A percentile compares a stretch with the other conserved stretches of the same genome.
phyloP scores from a whole-genome alignment of 768 basidiomycete genomes.

The Mycena floridula region DNA sequence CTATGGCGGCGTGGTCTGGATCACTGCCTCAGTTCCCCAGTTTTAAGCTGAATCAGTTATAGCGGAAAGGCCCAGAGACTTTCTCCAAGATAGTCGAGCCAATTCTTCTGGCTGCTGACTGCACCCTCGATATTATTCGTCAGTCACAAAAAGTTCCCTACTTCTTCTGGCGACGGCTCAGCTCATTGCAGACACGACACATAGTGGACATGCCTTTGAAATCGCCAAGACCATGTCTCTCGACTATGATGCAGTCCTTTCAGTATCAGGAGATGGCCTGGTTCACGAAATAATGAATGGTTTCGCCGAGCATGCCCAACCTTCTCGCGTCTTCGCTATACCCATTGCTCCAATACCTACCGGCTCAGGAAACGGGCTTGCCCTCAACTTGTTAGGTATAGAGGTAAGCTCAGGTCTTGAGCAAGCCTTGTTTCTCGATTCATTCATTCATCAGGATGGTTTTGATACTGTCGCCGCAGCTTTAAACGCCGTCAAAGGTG shows the following conservation, averaged over 20 bases:
- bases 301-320: conserved; percentile 58
- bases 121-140: conserved; percentile 59
- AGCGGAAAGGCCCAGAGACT: conserved; percentile 54
- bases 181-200: conserved; percentile 48
- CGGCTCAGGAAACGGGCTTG: conserved; percentile 75
- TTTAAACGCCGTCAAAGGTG: conserved; percentile 79
- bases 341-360: conserved; percentile 78
- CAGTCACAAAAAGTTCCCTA: too few species aligned
- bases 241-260: conserved; percentile 64
- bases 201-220: conserved; percentile 58
- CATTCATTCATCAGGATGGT: conserved; percentile 41
- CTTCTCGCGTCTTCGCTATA: conserved; percentile 53
- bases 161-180: neutral
- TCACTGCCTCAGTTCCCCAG: neutral
- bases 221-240: conserved; percentile 52
- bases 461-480: conserved; percentile 67
- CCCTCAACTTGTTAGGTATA: conserved; percentile 68
- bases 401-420: conserved; percentile 32
- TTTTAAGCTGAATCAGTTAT: conserved; percentile 5
- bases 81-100: conserved; percentile 63
- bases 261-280: conserved; percentile 81
- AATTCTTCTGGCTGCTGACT: conserved; percentile 62
- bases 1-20: conserved; percentile 64
- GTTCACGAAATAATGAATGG: conserved; percentile 84
- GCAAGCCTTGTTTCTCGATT: neutral